Evolutionary conservation across 768 basidiomycete genomes (phyloP), one percentile per base, ranked within the genome.

Genomic region (Lanmaoa rubissima): DNA sequence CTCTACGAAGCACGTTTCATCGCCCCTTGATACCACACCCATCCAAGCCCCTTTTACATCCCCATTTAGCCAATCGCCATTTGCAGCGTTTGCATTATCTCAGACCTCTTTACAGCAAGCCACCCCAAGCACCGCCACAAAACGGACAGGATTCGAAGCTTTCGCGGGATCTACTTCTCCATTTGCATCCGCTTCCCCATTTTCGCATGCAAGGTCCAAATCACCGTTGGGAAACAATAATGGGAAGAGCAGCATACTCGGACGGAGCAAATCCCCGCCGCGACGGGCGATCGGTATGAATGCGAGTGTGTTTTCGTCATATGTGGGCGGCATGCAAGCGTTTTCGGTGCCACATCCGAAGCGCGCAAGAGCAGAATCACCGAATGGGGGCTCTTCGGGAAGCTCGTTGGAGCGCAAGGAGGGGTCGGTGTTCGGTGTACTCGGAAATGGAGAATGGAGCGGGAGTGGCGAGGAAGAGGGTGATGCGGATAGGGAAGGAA

Each of bases 221-320:
- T 84, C 86, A 9, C 85, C 86, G 31, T 45, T 65, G 49, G 69
- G 75, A 38, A 68, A 44, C 50, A 65, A 59, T 31, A 42, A 49
- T 14, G 58, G 51, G n/a, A 72, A 70, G 48, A 60, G 38, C 48
- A 64, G 35, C 32, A 50, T 60, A 47, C 69, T 74, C 17, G 67
- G 61, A 12, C 71, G 75, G 51, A 82, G 80, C 65, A 84, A 81
- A 61, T 87, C 87, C 4, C 87, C 87, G 3, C 65, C 78, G 17
- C 78, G 78, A 60, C 78, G 79, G 34, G 68, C 72, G 21, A 41
- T 63, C 41, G 68, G 80, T 3, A 69, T 75, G 51, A 78, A 73
- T 41, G 63, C 75, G 11, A 83, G 72, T 57, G 82, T 84, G 13
- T 90, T 90, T 63, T 80, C 82, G 9, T 79, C 82, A 14, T 90